Base-by-base conservation (phyloP, 768 basidiomycete species). In the Lentinus tigrinus region DNA sequence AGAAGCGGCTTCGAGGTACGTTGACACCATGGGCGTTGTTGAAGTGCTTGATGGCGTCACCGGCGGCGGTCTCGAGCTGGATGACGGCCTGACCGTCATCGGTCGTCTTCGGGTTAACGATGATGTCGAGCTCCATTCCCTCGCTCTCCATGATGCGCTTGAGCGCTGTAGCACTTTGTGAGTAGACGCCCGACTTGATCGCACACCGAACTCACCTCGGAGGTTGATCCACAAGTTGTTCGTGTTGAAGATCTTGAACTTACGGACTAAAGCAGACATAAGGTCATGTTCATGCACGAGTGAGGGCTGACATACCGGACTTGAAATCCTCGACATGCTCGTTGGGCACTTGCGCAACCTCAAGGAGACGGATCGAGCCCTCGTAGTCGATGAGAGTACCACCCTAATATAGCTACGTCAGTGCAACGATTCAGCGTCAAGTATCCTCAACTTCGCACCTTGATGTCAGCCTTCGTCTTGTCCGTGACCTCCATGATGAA, bases 251-350 rank as follows among this genome's bases (percentile, higher is more conserved):
- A 92, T 93, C 80, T 93, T 92, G 85, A 97, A 95, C 74, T 95
- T 94, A 61, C 89, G 83, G 50, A 89, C 85, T 84, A 81, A 51
- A 83, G 74, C 56, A 79, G 75, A 56, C 80, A 77, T 31, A 11
- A 31, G 31, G 31, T 31, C 11, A 3, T 11, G 31, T 31, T 10
- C 82, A 82, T 62, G 85, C 85, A 7, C 84, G 83, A 38, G 85
- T 79, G 63, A 81, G 75, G 60, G 85, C 85, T 54, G 77, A 74
- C 66, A 78, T 75, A 27, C 83, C 83, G 87, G 60, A 61, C 74
- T 95, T 95, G 84, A 95, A 97, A 76, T 95, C 94, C 70, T 95
- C 91, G 51, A 93, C 84, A 73, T 95, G 94, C 70, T 95, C 94
- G 40, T 85, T 87, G 28, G 94, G 93, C 23, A 96, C 94, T 72